phyloP scores from a whole-genome alignment of 176 grass and related monocot species.

The Oryza glaberrima region DNA sequence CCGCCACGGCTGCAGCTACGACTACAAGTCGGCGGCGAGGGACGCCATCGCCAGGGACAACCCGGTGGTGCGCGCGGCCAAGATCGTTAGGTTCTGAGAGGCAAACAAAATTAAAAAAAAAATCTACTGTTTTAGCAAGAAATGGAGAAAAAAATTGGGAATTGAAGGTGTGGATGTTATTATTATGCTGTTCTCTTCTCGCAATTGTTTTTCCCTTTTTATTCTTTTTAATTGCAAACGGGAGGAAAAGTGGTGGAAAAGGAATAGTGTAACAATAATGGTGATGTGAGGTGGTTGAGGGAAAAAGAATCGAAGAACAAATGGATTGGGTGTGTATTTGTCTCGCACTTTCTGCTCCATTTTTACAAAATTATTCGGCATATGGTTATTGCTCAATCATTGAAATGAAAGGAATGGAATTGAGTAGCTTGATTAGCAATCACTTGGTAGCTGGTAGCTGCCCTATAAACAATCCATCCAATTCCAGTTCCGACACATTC shows the following conservation, averaged over 20 bases:
- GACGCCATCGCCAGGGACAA: conserved; percentile 84
- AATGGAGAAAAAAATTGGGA: not conserved
- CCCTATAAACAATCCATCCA: not conserved
- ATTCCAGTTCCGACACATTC: not conserved
- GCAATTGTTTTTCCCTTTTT: conserved; percentile 17
- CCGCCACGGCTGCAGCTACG: conserved; percentile 78
- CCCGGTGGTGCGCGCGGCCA: conserved; percentile 84
- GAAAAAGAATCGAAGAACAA: not conserved
- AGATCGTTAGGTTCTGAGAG: conserved; percentile 81
- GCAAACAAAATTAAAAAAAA: not conserved
- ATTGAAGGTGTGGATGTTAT: not conserved
- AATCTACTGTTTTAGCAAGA: not conserved
- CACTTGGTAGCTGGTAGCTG: not conserved
- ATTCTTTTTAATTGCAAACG: conserved; percentile 18
- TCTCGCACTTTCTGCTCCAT: not conserved
- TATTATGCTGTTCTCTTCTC: conserved; percentile 37
- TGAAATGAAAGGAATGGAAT: not conserved
- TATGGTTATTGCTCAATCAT: conserved; percentile 35
- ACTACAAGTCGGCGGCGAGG: conserved; percentile 76
- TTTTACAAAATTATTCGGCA: conserved; percentile 3
- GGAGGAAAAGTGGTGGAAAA: conserved; percentile 31
- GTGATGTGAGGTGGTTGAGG: conserved; percentile 23
- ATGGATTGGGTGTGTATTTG: conserved; percentile 34
- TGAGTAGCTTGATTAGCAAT: conserved; percentile 3
- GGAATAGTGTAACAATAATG: conserved; percentile 42